A percentile compares a stretch with the other conserved stretches of the same genome.
phyloP scores from a whole-genome alignment of 345 rosid species.

The Geranium rotundifolium region DNA sequence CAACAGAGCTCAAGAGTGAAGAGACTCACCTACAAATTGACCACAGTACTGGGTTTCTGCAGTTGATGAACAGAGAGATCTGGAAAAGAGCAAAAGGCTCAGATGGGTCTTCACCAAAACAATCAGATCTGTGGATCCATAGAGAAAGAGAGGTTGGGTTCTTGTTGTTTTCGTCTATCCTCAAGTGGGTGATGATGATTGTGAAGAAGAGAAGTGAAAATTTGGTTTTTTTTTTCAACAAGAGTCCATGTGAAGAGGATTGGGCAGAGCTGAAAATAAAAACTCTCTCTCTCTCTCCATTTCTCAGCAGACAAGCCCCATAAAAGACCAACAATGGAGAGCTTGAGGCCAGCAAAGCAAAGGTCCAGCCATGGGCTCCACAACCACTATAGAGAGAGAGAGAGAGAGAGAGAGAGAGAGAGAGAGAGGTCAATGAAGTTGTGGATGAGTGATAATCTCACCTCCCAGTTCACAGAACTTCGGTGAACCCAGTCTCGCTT shows the following conservation, averaged over 20 bases:
- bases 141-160: background rate
- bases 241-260: background rate
- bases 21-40: background rate
- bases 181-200: background rate
- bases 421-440: conserved; percentile 8
- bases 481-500: background rate
- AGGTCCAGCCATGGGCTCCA: conserved; percentile 79
- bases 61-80: background rate
- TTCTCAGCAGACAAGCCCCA: conserved; percentile 10
- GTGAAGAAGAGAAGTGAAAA: background rate
- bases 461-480: background rate
- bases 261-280: background rate
- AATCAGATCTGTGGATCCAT: background rate
- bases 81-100: background rate
- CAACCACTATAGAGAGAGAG: conserved; percentile 10
- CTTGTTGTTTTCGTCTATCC: too few species aligned
- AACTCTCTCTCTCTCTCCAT: background rate
- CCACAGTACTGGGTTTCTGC: background rate
- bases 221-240: background rate
- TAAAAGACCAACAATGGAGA: conserved; percentile 33
- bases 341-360: conserved; percentile 65
- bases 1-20: too few species aligned
- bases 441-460: background rate
- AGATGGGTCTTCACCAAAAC: too few species aligned
- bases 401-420: conserved; percentile 1